Conservation (phyloP, 1,284 basidiomycete genomes). For the Cryptococcus sp. region DNA sequence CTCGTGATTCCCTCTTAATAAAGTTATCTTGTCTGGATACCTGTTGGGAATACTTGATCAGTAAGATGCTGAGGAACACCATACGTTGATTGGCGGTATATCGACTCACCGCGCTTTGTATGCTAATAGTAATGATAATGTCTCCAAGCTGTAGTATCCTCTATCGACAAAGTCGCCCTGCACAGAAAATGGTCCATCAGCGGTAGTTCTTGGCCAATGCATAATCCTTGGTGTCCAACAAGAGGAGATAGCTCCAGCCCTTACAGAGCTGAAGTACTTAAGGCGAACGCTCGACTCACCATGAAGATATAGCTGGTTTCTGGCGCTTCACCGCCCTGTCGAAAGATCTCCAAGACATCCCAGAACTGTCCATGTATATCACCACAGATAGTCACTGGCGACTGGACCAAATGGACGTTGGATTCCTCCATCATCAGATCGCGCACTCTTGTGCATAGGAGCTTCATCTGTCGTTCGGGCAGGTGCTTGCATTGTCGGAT, state of each 20-base stretch:
- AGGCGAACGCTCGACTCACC: constrained; percentile 57
- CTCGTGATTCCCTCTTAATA: constrained; percentile 93
- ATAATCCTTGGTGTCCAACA: too few relatives aligned
- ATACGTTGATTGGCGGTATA: background rate
- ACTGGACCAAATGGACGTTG: constrained; percentile 90
- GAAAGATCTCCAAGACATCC: constrained; percentile 87
- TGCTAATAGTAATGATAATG: constrained; percentile 82
- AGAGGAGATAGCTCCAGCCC: background rate
- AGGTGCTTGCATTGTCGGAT: constrained; percentile 82
- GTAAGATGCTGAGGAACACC: background rate
- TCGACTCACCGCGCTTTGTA: constrained; percentile 77
- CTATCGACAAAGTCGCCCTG: constrained; percentile 98
- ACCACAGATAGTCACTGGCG: constrained; percentile 88
- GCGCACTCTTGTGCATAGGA: constrained; percentile 82
- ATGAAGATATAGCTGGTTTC: constrained; percentile 97
- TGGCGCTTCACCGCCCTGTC: constrained; percentile 84
- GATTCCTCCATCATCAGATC: constrained; percentile 88
- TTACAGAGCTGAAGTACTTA: background rate
- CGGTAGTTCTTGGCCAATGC: too few relatives aligned
- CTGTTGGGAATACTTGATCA: constrained; percentile 54
- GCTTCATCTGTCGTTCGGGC: constrained; percentile 88
- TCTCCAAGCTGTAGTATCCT: constrained; percentile 96
- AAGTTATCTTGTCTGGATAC: constrained; percentile 88
- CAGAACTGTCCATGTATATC: constrained; percentile 97
- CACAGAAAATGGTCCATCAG: too few relatives aligned